A percentile compares a stretch with the other conserved stretches of the same genome.
Evolutionary conservation across 768 basidiomycete genomes (phyloP).

Genomic region (Lactarius hengduanensis): DNA sequence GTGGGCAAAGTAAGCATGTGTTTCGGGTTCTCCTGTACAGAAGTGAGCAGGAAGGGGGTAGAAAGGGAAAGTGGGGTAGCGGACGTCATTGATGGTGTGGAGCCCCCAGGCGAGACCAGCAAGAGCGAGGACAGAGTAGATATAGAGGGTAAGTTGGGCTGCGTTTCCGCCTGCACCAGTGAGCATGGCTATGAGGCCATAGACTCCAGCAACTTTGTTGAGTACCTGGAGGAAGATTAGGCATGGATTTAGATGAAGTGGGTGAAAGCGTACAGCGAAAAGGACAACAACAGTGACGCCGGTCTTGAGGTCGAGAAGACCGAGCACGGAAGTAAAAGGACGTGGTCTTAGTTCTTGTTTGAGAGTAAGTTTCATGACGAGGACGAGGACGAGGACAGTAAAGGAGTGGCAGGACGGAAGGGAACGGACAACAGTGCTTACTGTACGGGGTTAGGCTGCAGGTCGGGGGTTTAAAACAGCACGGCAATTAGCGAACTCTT

Average conservation of each 20-base stretch:
- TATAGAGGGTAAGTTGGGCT: slow-evolving; percentile 87
- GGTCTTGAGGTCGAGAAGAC: slow-evolving; percentile 89
- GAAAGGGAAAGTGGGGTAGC: slow-evolving; percentile 35
- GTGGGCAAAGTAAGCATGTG: slow-evolving; percentile 89
- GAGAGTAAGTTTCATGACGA: slow-evolving; percentile 74
- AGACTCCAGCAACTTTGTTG: slow-evolving; percentile 98
- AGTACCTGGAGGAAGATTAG: slow-evolving; percentile 53
- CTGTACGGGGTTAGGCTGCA: background rate
- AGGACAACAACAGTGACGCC: slow-evolving; percentile 86
- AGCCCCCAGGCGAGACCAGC: slow-evolving; percentile 84
- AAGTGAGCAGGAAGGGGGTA: slow-evolving; percentile 17
- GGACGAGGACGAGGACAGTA: background rate
- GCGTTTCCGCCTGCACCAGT: slow-evolving; percentile 93
- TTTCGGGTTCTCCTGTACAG: slow-evolving; percentile 79
- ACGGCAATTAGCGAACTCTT: background rate
- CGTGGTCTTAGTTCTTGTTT: slow-evolving; percentile 81
- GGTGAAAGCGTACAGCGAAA: slow-evolving; percentile 65
- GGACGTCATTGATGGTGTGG: slow-evolving; percentile 77
- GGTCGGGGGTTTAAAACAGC: background rate
- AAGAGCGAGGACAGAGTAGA: slow-evolving; percentile 86
- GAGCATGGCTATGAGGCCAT: slow-evolving; percentile 89
- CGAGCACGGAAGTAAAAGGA: slow-evolving; percentile 81
- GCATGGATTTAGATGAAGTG: background rate
- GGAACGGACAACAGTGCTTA: background rate
- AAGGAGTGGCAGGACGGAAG: background rate